Evolutionary conservation across 2,329 filamentous ascomycete genomes (phyloP).

Genomic region (Penicillium sp.): DNA sequence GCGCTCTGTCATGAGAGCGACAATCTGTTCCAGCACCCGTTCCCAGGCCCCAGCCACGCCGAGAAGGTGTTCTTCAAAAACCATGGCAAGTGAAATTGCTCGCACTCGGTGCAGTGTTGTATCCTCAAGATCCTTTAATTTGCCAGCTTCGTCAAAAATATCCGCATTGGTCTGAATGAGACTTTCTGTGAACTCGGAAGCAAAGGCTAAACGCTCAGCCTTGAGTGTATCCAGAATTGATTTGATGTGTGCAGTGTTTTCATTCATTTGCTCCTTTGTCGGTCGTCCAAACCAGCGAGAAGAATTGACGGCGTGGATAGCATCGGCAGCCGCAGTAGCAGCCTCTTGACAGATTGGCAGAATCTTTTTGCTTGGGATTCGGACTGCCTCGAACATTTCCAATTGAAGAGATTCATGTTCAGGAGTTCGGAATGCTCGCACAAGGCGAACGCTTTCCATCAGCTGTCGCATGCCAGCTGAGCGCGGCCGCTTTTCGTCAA

Average conservation of each 20-base stretch:
- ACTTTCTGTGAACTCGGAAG: conserved; percentile 40
- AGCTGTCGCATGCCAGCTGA: conserved; percentile 34
- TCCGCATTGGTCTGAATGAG: conserved; percentile 43
- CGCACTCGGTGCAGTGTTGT: conserved; percentile 31
- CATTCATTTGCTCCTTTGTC: conserved; percentile 20
- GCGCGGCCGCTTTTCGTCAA: conserved; percentile 15
- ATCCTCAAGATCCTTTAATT: conserved; percentile 30
- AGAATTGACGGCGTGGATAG: conserved; percentile 31
- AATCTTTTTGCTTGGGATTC: conserved; percentile 26
- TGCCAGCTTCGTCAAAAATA: conserved; percentile 46
- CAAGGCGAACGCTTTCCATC: conserved; percentile 34
- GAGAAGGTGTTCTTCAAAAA: conserved; percentile 49
- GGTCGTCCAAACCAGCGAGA: conserved; percentile 29
- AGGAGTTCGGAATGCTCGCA: conserved; percentile 41
- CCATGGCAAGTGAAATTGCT: conserved; percentile 50
- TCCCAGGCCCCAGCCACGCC: conserved; percentile 31
- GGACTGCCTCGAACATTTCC: conserved; percentile 36
- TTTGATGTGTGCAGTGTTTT: conserved; percentile 23
- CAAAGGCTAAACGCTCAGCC: conserved; percentile 24
- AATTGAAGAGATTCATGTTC: conserved; percentile 36
- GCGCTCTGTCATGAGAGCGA: conserved; percentile 38
- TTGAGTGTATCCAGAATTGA: conserved; percentile 28
- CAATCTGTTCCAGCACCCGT: conserved; percentile 39
- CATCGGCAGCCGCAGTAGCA: conserved; percentile 22
- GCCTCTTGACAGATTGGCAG: conserved; percentile 30